Evolutionary conservation across 345 rosid genomes (phyloP), one percentile per base, ranked within the genome.

Genomic region (Lepidium sativum): DNA sequence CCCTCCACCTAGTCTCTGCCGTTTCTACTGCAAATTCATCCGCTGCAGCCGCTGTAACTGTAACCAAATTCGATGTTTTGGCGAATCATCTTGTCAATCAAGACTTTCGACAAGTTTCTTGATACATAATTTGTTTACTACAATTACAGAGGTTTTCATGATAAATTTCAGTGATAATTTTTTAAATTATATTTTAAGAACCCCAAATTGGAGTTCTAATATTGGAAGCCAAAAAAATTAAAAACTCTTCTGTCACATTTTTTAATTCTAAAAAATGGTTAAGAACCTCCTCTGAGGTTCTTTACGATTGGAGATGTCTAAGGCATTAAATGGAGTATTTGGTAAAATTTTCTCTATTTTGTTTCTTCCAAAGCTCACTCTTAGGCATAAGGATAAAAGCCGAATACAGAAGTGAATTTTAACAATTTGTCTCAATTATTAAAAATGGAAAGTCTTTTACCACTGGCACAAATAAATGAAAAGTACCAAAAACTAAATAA

Each of bases 61-160:
- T 80, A 13, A 76, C 77, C 10, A 71, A 84, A 56, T 82, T 84
- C 21, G 92, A 86, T 78, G 75, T 82, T 79, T 88, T 94, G 69
- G 75, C 59, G 3, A 79, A 73, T 6, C 91, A 88, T 65, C 82
- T 94, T 34, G 75, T 79, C 16, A 38, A 63, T 54, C 88, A 82
- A 54, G 70, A 94, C 78, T 87, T 82, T 83, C 79, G 92, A 11
- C 76, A 79, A 73, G 99, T 87, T 83, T 68, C 94, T 94, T 5
- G 90, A 86, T 47, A 86, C 95, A 1, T 97, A 94, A 52, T 70
- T 89, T 0, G 88, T 76, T 75, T 97, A 94, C 43, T 86, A 84
- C 60, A 86, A 87, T 37, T 94, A 94, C 84, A 83, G 83, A 79
- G 58, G 96, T 0, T 94, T 94, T 49, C 99, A 97, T 3, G 61